These are phyloP conservation scores for Halenospora varia DNA, from an alignment of 495 filamentous ascomycete genomes.

Conservation along the genomic window DNA sequence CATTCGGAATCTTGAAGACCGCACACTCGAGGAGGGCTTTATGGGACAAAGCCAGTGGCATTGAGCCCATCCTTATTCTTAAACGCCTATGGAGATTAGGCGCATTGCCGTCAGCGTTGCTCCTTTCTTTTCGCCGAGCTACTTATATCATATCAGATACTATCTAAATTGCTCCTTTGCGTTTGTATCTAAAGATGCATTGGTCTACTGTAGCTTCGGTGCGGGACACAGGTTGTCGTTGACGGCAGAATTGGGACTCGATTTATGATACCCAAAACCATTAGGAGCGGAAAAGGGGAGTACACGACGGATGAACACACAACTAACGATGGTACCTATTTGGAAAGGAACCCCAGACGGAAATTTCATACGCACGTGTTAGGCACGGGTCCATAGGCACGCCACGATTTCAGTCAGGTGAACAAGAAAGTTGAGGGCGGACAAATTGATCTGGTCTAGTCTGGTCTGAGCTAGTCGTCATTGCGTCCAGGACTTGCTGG, in stretches of 20 bases:
- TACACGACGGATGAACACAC: not conserved
- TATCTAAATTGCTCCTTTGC: not conserved
- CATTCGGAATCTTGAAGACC: conserved; percentile 88
- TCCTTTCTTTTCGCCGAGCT: not conserved
- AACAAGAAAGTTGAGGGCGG: not conserved
- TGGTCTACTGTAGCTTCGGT: not conserved
- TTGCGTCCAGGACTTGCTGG: not conserved
- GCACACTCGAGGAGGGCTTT: conserved; percentile 84
- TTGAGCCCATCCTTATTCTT: conserved; percentile 27
- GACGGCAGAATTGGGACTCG: not conserved
- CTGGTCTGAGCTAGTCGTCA: too few species aligned
- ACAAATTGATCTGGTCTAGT: not conserved
- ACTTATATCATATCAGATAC: not conserved
- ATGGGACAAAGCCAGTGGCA: conserved; percentile 53
- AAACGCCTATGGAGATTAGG: conserved; percentile 7
- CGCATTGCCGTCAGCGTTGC: conserved; percentile 2
- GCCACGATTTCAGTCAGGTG: not conserved
- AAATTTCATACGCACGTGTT: not conserved
- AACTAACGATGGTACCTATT: not conserved
- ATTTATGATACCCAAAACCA: not conserved
- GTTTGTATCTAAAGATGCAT: not conserved
- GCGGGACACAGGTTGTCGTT: not conserved
- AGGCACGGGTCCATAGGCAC: not conserved
- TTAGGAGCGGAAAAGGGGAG: not conserved
- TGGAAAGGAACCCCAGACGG: not conserved